Evolutionary conservation across 2,329 filamentous ascomycete species (phyloP).

Genomic region (Fusarium redolens): DNA sequence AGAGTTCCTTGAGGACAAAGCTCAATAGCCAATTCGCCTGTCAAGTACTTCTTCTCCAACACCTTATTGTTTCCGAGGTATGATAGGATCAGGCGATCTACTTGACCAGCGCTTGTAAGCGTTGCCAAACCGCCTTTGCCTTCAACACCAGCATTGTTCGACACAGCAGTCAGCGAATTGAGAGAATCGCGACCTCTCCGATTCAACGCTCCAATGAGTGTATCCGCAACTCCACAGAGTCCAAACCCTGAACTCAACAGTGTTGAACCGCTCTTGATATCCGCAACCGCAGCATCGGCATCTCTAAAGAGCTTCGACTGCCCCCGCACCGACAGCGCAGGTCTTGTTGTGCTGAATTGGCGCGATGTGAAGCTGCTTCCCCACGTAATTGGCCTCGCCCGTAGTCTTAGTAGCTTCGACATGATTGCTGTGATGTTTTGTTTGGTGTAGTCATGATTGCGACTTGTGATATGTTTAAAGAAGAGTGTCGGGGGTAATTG

Average conservation of each 20-base stretch:
- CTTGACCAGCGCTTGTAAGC: conserved; percentile 75
- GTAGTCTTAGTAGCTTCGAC: conserved; percentile 26
- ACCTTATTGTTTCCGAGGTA: conserved; percentile 83
- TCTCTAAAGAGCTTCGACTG: conserved; percentile 62
- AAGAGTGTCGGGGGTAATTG: conserved; percentile 20
- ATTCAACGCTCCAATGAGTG: conserved; percentile 76
- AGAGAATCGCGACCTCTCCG: conserved; percentile 69
- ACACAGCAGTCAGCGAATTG: conserved; percentile 78
- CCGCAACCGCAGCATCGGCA: conserved; percentile 76
- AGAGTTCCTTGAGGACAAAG: conserved; percentile 81
- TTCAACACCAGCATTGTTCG: conserved; percentile 82
- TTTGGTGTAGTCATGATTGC: conserved; percentile 8
- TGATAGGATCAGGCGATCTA: conserved; percentile 78
- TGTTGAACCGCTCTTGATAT: conserved; percentile 76
- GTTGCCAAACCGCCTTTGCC: conserved; percentile 75
- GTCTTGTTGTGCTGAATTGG: conserved; percentile 37
- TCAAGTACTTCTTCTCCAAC: conserved; percentile 79
- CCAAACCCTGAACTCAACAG: conserved; percentile 84
- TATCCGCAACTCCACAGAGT: conserved; percentile 83
- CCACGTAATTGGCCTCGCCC: conserved; percentile 30
- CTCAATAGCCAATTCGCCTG: conserved; percentile 79
- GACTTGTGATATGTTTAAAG: conserved; percentile 38
- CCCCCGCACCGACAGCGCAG: conserved; percentile 11
- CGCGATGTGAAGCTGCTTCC: conserved; percentile 38
- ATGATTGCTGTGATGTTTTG: conserved; percentile 15